Percentiles rank a stretch among this genome's conserved stretches.
phyloP scores from a whole-genome alignment of 2,329 filamentous ascomycete genomes.

The Paracoccidioides lutzii region DNA sequence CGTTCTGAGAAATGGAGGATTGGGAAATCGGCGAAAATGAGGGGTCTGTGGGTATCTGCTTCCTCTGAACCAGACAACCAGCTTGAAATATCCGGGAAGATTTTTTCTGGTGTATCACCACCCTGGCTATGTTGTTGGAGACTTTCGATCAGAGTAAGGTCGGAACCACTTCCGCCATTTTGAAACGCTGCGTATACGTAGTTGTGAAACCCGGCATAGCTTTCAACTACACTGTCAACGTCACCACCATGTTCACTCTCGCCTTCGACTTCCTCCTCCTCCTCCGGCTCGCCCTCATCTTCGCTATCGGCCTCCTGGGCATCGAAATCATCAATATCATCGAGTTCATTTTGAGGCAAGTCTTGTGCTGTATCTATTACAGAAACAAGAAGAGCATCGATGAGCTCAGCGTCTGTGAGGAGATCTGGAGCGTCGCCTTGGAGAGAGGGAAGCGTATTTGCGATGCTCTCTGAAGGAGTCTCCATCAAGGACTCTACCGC shows the following conservation, averaged over 20 bases:
- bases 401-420: background rate
- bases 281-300: background rate
- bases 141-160: background rate
- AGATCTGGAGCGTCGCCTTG: background rate
- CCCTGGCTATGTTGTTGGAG: background rate
- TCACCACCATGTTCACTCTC: constrained; percentile 8
- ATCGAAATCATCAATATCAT: constrained; percentile 9
- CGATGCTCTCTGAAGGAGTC: background rate
- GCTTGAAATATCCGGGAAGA: constrained; percentile 1
- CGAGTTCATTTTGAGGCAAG: background rate
- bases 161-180: constrained; percentile 1
- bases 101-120: background rate
- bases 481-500: background rate
- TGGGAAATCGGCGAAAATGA: constrained; percentile 21
- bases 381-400: background rate
- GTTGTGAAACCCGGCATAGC: constrained; percentile 7
- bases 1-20: constrained; percentile 31
- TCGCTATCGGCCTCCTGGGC: constrained; percentile 8
- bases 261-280: constrained; percentile 4
- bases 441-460: background rate
- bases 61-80: background rate
- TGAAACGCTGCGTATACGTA: constrained; percentile 8
- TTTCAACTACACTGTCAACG: constrained; percentile 1
- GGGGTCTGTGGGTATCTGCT: constrained; percentile 10
- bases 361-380: background rate